Percentiles rank a stretch among this genome's conserved stretches.
These are phyloP conservation scores for Saururus chinensis DNA, from an alignment of 164 flowering plant species.

Conservation along the genomic window DNA sequence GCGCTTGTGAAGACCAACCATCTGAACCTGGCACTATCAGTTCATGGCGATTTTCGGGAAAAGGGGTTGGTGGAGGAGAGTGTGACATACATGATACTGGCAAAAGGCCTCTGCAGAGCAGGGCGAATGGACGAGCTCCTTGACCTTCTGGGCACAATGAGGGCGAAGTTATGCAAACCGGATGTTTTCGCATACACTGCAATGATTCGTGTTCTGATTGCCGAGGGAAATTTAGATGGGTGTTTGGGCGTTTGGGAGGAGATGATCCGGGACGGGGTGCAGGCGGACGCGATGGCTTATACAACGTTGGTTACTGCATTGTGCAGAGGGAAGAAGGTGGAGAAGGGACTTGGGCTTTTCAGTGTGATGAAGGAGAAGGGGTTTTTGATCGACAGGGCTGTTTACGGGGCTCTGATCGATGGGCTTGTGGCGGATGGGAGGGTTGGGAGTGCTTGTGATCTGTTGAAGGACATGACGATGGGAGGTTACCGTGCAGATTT, in stretches of 20 bases:
- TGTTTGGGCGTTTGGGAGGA: constrained; percentile 82
- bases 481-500: constrained; percentile 88
- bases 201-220: constrained; percentile 53
- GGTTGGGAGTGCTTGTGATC: constrained; percentile 56
- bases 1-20: constrained; percentile 58
- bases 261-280: constrained; percentile 61
- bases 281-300: constrained; percentile 84
- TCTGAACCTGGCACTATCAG: constrained; percentile 71
- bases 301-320: constrained; percentile 57
- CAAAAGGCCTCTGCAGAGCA: constrained; percentile 70
- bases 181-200: constrained; percentile 98
- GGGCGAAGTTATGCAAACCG: constrained; percentile 59
- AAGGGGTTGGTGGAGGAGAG: constrained; percentile 72
- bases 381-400: constrained; percentile 67
- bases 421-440: constrained; percentile 62
- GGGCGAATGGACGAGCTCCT: constrained; percentile 56
- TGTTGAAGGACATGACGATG: constrained; percentile 66
- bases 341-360: constrained; percentile 53
- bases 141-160: constrained; percentile 58
- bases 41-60: constrained; percentile 65
- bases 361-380: constrained; percentile 64
- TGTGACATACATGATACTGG: constrained; percentile 75
- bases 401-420: constrained; percentile 62
- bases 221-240: constrained; percentile 59
- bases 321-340: constrained; percentile 52